A percentile compares a stretch with the other conserved stretches of the same genome.
Conservation (phyloP, 805 yeast genomes). For the Zygoascus flipseniorum region DNA sequence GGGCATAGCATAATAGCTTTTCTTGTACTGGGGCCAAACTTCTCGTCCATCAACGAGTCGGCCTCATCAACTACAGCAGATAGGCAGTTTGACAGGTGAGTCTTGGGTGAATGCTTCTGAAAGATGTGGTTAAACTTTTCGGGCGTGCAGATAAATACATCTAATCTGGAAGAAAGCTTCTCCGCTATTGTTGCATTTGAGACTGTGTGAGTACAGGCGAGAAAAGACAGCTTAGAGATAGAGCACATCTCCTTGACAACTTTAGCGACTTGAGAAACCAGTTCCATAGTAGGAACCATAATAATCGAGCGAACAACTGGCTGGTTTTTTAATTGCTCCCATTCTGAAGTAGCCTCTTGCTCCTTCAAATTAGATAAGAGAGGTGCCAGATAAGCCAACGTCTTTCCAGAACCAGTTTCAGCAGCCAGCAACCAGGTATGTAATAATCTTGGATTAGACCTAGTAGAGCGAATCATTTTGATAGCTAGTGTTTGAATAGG, state of each 20-base stretch:
- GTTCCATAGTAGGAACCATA: conserved; percentile 84
- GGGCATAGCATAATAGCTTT: conserved; percentile 42
- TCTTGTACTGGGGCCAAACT: conserved; percentile 63
- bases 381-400: conserved; percentile 84
- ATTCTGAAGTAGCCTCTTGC: conserved; percentile 33
- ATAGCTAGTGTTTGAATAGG: conserved; percentile 79
- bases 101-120: conserved; percentile 21
- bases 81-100: conserved; percentile 36
- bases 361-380: conserved; percentile 59
- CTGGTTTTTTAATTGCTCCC: conserved; percentile 26
- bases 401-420: conserved; percentile 95
- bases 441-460: conserved; percentile 21
- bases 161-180: conserved; percentile 35
- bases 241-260: conserved; percentile 23
- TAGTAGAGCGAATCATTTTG: conserved; percentile 39
- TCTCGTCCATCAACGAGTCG: conserved; percentile 78
- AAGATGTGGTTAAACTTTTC: conserved; percentile 42
- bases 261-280: conserved; percentile 68
- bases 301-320: conserved; percentile 60
- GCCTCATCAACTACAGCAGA: conserved; percentile 86
- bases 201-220: conserved; percentile 4
- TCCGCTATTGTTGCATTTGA: background rate
- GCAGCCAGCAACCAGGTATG: conserved; percentile 79
- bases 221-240: background rate
- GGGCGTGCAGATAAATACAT: conserved; percentile 81